Conservation (phyloP, 139 green algal species). For the Klebsormidium nitens region DNA sequence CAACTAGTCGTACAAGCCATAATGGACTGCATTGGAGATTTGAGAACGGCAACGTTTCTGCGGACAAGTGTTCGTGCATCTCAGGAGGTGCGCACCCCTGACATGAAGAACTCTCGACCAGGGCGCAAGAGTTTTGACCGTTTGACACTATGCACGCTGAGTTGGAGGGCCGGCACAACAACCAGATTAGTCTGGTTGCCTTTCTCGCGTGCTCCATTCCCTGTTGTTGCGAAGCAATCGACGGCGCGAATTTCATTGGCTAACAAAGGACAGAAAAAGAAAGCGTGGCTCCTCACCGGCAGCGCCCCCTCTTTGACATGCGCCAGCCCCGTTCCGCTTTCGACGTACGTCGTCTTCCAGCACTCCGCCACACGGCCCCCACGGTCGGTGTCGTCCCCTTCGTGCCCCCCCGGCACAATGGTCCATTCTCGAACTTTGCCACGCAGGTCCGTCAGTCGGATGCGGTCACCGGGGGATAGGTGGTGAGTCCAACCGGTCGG, state of each 20-base stretch:
- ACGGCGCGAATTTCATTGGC: too few relatives aligned
- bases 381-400: not conserved
- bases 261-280: too few relatives aligned
- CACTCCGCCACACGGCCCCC: conserved; percentile 3
- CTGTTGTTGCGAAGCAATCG: conserved; percentile 1
- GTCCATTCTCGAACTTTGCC: conserved; percentile 3
- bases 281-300: not conserved
- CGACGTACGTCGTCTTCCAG: conserved; percentile 4
- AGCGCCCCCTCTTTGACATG: not conserved
- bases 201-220: not conserved
- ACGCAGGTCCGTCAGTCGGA: not conserved
- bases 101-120: too few relatives aligned
- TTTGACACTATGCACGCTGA: not conserved
- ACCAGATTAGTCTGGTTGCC: not conserved
- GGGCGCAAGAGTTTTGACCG: too few relatives aligned
- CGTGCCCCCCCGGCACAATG: not conserved
- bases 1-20: too few relatives aligned
- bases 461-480: not conserved
- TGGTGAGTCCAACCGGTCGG: too few relatives aligned
- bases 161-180: conserved; percentile 6
- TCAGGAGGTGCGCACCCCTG: too few relatives aligned
- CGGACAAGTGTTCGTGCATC: too few relatives aligned
- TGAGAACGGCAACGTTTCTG: too few relatives aligned
- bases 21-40: too few relatives aligned
- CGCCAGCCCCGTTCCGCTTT: conserved; percentile 3